Evolutionary conservation across 345 rosid genomes (phyloP).

Genomic region (Camelina laxa): DNA sequence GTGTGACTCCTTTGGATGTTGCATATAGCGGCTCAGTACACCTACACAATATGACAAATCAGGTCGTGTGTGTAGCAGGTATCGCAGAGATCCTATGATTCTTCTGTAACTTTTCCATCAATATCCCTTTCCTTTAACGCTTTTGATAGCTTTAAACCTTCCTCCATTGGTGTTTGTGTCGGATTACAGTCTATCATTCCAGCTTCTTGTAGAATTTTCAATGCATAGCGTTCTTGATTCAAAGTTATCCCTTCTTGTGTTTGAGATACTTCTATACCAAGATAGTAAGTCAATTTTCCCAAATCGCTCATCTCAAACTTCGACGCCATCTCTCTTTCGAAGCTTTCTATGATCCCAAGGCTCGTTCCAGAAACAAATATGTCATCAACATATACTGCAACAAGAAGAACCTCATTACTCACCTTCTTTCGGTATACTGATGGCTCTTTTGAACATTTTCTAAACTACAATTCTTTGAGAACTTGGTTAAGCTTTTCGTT

Average conservation of each 20-base stretch:
- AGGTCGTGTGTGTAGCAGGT: no score
- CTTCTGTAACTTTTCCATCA: no score
- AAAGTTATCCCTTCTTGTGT: background rate
- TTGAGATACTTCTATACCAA: background rate
- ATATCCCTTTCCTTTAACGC: background rate
- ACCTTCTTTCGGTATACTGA: background rate
- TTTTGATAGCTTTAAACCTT: background rate
- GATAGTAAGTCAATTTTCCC: background rate
- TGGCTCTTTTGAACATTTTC: background rate
- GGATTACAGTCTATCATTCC: background rate
- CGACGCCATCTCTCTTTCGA: background rate
- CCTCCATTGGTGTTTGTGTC: background rate
- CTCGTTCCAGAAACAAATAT: background rate
- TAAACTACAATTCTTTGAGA: background rate
- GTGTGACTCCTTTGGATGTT: no score
- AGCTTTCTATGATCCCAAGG: background rate
- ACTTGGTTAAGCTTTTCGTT: background rate
- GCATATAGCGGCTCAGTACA: no score
- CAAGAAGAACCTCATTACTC: background rate
- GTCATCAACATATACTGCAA: background rate
- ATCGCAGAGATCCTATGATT: no score
- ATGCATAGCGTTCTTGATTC: background rate
- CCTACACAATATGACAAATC: no score
- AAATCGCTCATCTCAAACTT: conserved; percentile 1
- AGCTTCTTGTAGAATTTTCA: background rate